Percentiles rank a stretch among this genome's conserved stretches.
These are phyloP conservation scores for Bryum argenteum DNA, from an alignment of 225 moss, liverwort and hornwort genomes.

Conservation along the genomic window DNA sequence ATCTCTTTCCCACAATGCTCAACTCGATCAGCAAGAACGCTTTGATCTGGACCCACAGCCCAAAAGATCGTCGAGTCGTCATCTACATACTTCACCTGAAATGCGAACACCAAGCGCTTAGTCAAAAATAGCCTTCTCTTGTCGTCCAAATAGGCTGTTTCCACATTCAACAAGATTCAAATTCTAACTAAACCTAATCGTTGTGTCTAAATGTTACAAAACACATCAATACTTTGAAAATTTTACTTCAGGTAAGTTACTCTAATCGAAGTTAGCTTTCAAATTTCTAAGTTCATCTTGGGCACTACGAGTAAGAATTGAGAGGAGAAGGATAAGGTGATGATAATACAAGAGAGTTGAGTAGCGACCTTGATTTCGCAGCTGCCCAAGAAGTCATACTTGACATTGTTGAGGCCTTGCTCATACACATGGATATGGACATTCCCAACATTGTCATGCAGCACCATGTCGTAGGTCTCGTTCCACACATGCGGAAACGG, in stretches of 20 bases:
- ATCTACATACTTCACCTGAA: conserved; percentile 87
- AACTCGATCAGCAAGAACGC: conserved; percentile 68
- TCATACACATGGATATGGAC: conserved; percentile 81
- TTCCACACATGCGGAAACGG: conserved; percentile 65
- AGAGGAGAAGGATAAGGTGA: too few species aligned
- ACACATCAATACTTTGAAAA: too few species aligned
- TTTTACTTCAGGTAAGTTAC: too few species aligned
- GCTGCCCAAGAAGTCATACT: conserved; percentile 85
- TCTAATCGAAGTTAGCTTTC: neutral
- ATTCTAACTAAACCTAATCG: too few species aligned
- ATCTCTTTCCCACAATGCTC: conserved; percentile 90
- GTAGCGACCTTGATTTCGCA: conserved; percentile 81
- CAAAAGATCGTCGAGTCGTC: conserved; percentile 98
- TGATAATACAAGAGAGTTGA: neutral
- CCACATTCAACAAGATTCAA: too few species aligned
- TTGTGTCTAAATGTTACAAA: too few species aligned
- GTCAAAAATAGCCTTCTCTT: conserved; percentile 2
- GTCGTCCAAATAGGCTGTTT: too few species aligned
- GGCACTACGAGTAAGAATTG: neutral
- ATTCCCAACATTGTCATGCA: conserved; percentile 81
- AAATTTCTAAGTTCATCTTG: neutral
- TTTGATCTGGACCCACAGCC: conserved; percentile 69
- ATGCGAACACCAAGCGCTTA: neutral
- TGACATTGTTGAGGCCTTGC: conserved; percentile 75
- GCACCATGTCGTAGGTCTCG: conserved; percentile 82